phyloP scores from a whole-genome alignment of 169 alveolate species.

The Plasmodium coatneyi region DNA sequence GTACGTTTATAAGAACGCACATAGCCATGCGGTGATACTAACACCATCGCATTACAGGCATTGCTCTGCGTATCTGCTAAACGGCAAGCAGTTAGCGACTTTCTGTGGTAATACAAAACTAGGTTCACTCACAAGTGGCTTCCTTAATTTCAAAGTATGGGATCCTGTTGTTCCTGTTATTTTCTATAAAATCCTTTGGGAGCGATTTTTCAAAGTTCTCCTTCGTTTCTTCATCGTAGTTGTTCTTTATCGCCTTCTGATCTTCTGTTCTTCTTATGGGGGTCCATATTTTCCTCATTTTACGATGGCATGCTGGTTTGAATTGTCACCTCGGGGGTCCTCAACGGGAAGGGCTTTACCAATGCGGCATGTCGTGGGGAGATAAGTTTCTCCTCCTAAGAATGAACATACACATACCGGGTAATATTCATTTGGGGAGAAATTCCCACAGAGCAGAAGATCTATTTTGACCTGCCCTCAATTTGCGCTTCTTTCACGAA shows the following conservation, averaged over 20 bases:
- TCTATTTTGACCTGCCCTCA: not conserved
- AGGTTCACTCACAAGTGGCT: constrained; percentile 30
- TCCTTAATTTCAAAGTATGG: constrained; percentile 74
- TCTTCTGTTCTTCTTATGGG: constrained; percentile 77
- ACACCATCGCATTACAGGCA: not conserved
- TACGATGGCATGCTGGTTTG: constrained; percentile 1
- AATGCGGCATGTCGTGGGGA: not conserved
- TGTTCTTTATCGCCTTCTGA: constrained; percentile 63
- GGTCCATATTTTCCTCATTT: constrained; percentile 77
- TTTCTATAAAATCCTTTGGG: constrained; percentile 70
- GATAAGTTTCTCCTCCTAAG: not conserved
- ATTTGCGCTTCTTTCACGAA: not conserved
- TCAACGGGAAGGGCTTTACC: not conserved
- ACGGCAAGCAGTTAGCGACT: not conserved
- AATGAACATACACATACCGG: not conserved
- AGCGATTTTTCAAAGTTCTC: constrained; percentile 71
- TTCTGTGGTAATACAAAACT: not conserved
- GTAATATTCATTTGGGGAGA: not conserved
- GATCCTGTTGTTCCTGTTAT: constrained; percentile 63
- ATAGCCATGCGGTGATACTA: not conserved
- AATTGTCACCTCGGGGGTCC: not conserved
- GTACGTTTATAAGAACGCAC: not conserved
- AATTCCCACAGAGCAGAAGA: not conserved
- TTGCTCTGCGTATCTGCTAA: not conserved
- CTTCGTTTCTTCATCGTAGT: constrained; percentile 62